Conservation (phyloP, 2,329 filamentous ascomycete species). For the Daldinia sp. region DNA sequence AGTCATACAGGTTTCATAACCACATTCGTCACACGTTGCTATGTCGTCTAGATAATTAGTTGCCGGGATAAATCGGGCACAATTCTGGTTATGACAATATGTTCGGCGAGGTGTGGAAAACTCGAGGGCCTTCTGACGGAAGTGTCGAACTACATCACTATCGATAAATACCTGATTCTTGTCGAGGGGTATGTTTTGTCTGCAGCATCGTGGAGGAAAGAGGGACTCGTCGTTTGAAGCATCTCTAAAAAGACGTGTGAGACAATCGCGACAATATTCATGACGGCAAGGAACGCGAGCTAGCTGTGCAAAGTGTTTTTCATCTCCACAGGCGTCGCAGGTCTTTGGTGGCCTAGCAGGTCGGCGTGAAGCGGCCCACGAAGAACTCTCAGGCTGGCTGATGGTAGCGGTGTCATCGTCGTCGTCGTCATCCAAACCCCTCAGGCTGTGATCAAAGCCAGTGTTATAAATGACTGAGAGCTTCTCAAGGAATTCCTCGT, state of each 20-base stretch:
- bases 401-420: neutral
- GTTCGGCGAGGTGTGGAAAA: conserved; percentile 56
- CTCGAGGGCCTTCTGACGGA: conserved; percentile 57
- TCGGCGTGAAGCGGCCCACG: conserved; percentile 25
- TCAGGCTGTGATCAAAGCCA: neutral
- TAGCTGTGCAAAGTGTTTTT: conserved; percentile 24
- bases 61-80: conserved; percentile 56
- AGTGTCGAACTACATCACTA: conserved; percentile 46
- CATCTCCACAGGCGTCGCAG: conserved; percentile 33
- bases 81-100: conserved; percentile 58
- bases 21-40: conserved; percentile 55
- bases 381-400: conserved; percentile 25
- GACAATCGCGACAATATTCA: conserved; percentile 60
- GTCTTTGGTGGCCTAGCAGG: neutral
- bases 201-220: conserved; percentile 65
- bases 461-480: conserved; percentile 22
- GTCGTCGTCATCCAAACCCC: neutral
- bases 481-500: conserved; percentile 24
- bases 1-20: conserved; percentile 53
- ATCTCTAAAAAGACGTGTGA: conserved; percentile 53
- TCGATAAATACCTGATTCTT: conserved; percentile 49
- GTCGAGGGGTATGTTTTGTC: conserved; percentile 50
- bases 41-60: conserved; percentile 45
- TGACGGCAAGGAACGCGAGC: conserved; percentile 47
- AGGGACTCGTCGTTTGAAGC: conserved; percentile 58